These are phyloP conservation scores for Acmispon strigosus DNA, from an alignment of 306 rosid genomes.

Conservation along the genomic window DNA sequence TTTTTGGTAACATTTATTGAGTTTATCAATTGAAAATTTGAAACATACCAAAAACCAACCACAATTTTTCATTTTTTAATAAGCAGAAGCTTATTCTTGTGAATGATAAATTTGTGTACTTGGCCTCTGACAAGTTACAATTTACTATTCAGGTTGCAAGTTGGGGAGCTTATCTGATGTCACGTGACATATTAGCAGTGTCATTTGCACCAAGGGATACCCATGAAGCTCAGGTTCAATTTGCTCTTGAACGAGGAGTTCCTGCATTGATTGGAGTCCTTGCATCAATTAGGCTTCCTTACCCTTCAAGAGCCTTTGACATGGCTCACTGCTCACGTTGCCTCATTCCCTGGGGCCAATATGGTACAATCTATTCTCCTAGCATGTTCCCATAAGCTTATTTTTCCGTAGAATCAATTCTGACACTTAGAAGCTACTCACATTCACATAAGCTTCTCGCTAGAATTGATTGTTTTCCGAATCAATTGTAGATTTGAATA, in stretches of 20 bases:
- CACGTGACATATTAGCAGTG: constrained; percentile 71
- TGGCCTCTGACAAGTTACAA: not conserved
- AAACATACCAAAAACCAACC: not conserved
- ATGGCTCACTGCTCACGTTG: constrained; percentile 99
- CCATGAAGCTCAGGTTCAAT: constrained; percentile 97
- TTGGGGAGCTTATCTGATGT: constrained; percentile 91
- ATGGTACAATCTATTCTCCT: constrained; percentile 32
- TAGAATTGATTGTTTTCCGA: too few species aligned
- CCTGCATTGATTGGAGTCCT: constrained; percentile 89
- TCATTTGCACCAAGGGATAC: constrained; percentile 98
- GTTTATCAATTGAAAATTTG: not conserved
- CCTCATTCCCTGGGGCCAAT: constrained; percentile 88
- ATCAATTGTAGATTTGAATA: not conserved
- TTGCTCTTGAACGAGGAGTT: constrained; percentile 94
- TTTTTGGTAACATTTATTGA: too few species aligned
- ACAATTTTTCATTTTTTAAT: too few species aligned
- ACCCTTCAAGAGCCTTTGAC: constrained; percentile 93
- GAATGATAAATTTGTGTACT: not conserved
- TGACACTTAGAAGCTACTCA: too few species aligned
- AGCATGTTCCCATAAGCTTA: too few species aligned
- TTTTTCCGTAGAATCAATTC: too few species aligned
- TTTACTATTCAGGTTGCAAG: constrained; percentile 70
- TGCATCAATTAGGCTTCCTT: constrained; percentile 89
- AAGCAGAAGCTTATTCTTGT: not conserved
- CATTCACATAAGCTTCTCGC: too few species aligned